phyloP scores from a whole-genome alignment of 768 basidiomycete genomes.

The Pluteus cervinus region DNA sequence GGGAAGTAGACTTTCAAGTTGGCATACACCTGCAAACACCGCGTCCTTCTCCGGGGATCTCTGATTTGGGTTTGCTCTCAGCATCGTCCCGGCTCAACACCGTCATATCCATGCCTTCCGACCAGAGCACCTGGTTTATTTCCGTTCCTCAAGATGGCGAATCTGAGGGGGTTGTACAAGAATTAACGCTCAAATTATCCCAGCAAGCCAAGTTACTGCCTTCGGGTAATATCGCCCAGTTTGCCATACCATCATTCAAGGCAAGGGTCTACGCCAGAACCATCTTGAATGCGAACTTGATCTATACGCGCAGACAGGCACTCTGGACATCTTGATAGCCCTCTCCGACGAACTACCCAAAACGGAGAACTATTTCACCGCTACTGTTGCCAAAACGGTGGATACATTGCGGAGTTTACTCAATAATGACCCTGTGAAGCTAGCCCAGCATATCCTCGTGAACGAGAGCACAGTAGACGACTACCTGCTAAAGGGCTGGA shows the following conservation, averaged over 20 bases:
- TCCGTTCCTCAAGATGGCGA: slow-evolving; percentile 85
- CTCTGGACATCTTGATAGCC: slow-evolving; percentile 80
- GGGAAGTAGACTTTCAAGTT: too few relatives aligned
- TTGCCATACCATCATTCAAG: slow-evolving; percentile 87
- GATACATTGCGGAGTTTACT: slow-evolving; percentile 89
- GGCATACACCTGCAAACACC: too few relatives aligned
- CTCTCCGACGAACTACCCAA: slow-evolving; percentile 93
- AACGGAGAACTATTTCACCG: slow-evolving; percentile 82
- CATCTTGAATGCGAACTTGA: slow-evolving; percentile 1
- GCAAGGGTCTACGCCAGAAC: slow-evolving; percentile 31
- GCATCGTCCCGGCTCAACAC: too few relatives aligned
- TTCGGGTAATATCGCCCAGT: slow-evolving; percentile 49
- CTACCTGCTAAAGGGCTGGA: slow-evolving; percentile 78
- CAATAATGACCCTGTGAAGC: slow-evolving; percentile 78
- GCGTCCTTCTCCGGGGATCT: too few relatives aligned
- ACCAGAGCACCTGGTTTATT: slow-evolving; percentile 92
- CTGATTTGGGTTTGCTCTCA: too few relatives aligned
- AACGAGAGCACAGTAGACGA: slow-evolving; percentile 76
- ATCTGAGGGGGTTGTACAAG: slow-evolving; percentile 65
- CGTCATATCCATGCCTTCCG: slow-evolving; percentile 71
- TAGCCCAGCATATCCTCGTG: slow-evolving; percentile 70
- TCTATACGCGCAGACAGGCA: slow-evolving; percentile 60
- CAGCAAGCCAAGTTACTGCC: slow-evolving; percentile 47
- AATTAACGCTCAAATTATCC: slow-evolving; percentile 56
- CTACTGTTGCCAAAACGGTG: slow-evolving; percentile 85